A percentile compares a stretch with the other conserved stretches of the same genome.
These are phyloP conservation scores for Fraxinus angustifolia DNA, from an alignment of 305 asterid genomes.

Conservation along the genomic window DNA sequence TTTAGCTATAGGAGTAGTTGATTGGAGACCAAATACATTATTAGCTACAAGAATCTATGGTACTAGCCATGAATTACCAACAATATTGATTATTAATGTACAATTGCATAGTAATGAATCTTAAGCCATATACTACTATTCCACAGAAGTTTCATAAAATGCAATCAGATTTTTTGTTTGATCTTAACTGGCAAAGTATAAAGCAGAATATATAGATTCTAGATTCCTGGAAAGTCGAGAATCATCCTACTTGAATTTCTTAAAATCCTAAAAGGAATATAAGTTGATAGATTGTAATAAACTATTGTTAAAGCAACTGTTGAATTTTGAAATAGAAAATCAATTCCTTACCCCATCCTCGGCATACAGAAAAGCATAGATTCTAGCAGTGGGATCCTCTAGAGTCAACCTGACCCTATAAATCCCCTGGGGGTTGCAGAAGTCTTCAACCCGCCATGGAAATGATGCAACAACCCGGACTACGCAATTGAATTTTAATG, in stretches of 20 bases:
- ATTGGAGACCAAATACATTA: not conserved
- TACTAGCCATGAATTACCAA: not conserved
- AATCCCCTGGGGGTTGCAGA: conserved; percentile 49
- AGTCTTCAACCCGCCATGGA: conserved; percentile 57
- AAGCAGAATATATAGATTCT: not conserved
- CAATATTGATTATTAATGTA: not conserved
- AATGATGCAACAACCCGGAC: conserved; percentile 61
- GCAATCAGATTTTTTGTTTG: not conserved
- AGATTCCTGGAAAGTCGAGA: not conserved
- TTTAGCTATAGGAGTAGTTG: not conserved
- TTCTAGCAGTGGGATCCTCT: conserved; percentile 87
- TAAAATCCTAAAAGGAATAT: not conserved
- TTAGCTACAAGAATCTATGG: not conserved
- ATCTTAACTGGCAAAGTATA: not conserved
- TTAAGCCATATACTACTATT: not conserved
- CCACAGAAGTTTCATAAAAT: not conserved
- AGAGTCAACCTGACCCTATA: conserved; percentile 71
- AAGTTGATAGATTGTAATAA: not conserved
- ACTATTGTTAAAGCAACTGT: not conserved
- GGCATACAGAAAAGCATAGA: conserved; percentile 62
- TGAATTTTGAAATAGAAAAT: not conserved
- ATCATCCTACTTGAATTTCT: not conserved
- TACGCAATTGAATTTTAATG: conserved; percentile 53
- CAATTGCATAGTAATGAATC: not conserved
- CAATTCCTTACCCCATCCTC: conserved; percentile 66